phyloP scores from a whole-genome alignment of 129 eudicot genomes.

The Artemisia annua region DNA sequence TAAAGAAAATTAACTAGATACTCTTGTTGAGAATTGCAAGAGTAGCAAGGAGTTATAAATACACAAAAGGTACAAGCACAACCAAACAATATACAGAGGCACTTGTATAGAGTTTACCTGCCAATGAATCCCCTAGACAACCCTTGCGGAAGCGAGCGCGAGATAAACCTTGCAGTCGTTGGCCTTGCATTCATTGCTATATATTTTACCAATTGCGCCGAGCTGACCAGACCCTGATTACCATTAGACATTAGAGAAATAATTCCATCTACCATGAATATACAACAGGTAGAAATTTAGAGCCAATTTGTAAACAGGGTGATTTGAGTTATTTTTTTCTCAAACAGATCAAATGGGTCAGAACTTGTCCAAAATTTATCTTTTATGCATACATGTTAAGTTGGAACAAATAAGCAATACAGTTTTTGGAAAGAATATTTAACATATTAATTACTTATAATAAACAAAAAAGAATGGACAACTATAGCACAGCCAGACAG shows the following conservation, averaged over 20 bases:
- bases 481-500: too few relatives aligned
- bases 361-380: background rate
- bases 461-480: too few relatives aligned
- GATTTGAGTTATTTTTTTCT: background rate
- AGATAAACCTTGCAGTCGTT: constrained; percentile 69
- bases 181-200: constrained; percentile 94
- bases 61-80: too few relatives aligned
- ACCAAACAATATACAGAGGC: too few relatives aligned
- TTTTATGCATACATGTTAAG: background rate
- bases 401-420: background rate
- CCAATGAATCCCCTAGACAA: constrained; percentile 91
- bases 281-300: background rate
- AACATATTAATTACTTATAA: too few relatives aligned
- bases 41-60: background rate
- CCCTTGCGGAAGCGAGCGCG: constrained; percentile 86
- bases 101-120: constrained; percentile 49
- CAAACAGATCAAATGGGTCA: constrained; percentile 5
- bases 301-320: background rate
- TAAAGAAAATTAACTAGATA: background rate
- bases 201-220: constrained; percentile 88
- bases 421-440: background rate
- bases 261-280: background rate
- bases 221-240: constrained; percentile 87
- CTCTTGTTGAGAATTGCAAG: background rate
- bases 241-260: constrained; percentile 21